Conservation (phyloP, 495 filamentous ascomycete species). For the Acidiella bohemica region DNA sequence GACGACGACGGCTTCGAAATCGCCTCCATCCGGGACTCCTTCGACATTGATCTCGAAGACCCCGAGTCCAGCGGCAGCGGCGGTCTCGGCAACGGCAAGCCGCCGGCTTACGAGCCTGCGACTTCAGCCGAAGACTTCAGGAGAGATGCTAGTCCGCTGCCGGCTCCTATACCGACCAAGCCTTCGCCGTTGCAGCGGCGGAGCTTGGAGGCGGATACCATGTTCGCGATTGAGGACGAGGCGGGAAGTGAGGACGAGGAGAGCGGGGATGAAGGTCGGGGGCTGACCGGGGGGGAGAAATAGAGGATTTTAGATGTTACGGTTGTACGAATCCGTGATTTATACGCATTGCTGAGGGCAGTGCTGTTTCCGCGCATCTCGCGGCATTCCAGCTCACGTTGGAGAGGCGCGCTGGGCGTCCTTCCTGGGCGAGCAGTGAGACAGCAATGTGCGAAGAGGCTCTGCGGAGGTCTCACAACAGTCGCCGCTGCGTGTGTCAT, state of each 20-base stretch:
- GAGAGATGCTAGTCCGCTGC: conserved; percentile 28
- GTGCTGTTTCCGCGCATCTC: too few relatives aligned
- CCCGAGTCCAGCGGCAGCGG: conserved; percentile 8
- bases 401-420: too few relatives aligned
- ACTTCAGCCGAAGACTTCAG: neutral
- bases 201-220: conserved; percentile 80
- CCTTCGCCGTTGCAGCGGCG: conserved; percentile 39
- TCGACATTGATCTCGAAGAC: conserved; percentile 48
- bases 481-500: too few relatives aligned
- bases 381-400: too few relatives aligned
- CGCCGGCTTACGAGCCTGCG: conserved; percentile 17
- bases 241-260: conserved; percentile 54
- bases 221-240: conserved; percentile 79
- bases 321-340: too few relatives aligned
- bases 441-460: too few relatives aligned
- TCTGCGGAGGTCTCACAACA: too few relatives aligned
- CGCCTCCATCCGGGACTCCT: conserved; percentile 70
- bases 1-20: conserved; percentile 99
- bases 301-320: too few relatives aligned
- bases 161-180: conserved; percentile 30
- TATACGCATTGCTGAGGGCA: too few relatives aligned
- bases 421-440: too few relatives aligned
- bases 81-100: conserved; percentile 1
- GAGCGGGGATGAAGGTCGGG: conserved; percentile 44
- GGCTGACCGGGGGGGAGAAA: conserved; percentile 47